A percentile compares a stretch with the other conserved stretches of the same genome.
These are phyloP conservation scores for Tolypocladium paradoxum DNA, from an alignment of 2,329 filamentous ascomycete genomes.

Conservation along the genomic window DNA sequence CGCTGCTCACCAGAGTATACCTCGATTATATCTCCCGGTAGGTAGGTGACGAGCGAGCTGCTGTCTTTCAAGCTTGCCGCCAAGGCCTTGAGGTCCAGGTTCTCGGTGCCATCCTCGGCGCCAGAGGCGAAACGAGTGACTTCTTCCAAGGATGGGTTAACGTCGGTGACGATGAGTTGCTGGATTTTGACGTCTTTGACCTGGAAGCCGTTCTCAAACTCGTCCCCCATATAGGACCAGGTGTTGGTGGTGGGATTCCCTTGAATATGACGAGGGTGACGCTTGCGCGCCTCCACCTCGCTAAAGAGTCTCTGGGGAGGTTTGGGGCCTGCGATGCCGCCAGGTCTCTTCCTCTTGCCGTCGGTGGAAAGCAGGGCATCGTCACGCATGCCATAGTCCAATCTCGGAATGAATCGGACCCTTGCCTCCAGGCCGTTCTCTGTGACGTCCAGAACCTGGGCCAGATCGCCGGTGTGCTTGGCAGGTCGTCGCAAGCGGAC, in stretches of 20 bases:
- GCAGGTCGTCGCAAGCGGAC: slow-evolving; percentile 73
- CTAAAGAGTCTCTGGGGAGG: slow-evolving; percentile 88
- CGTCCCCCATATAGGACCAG: slow-evolving; percentile 79
- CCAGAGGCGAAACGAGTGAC: slow-evolving; percentile 88
- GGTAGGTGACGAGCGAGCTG: slow-evolving; percentile 70
- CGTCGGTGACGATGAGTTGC: slow-evolving; percentile 72
- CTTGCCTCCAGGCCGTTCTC: slow-evolving; percentile 84
- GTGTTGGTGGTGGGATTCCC: slow-evolving; percentile 67
- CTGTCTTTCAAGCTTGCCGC: slow-evolving; percentile 82
- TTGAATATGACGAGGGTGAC: slow-evolving; percentile 53
- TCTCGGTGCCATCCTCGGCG: slow-evolving; percentile 84
- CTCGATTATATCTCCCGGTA: slow-evolving; percentile 92
- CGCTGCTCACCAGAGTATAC: slow-evolving; percentile 93
- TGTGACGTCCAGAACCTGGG: slow-evolving; percentile 84
- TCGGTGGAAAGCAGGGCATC: slow-evolving; percentile 46
- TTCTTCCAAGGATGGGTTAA: slow-evolving; percentile 89
- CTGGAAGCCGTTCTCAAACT: slow-evolving; percentile 86
- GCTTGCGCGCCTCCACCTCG: slow-evolving; percentile 84
- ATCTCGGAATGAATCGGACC: slow-evolving; percentile 76
- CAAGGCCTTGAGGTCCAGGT: slow-evolving; percentile 82
- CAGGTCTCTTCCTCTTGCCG: slow-evolving; percentile 70
- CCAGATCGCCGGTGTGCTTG: slow-evolving; percentile 81
- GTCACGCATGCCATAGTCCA: slow-evolving; percentile 86
- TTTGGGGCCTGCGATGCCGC: slow-evolving; percentile 48
- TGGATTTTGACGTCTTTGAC: slow-evolving; percentile 91